Evolutionary conservation across 345 rosid genomes (phyloP), one percentile per base, ranked within the genome.

Genomic region (Linum lewisii): DNA sequence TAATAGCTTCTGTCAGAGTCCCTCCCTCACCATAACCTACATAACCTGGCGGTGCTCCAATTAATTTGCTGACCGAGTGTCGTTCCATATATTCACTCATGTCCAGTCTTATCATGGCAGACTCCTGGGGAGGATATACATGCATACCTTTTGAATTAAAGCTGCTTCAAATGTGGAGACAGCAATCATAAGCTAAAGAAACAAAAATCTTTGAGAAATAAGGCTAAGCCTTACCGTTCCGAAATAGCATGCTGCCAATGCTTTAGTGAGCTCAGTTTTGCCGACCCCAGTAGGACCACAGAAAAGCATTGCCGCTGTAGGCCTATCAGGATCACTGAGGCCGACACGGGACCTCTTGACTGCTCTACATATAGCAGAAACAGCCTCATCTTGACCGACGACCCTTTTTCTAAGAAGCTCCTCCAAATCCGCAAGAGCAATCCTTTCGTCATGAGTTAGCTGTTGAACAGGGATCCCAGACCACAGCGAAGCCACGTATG

Each of bases 31-130:
- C 99, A 69, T 73, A 85, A 47, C 97, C 97, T 55, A 87, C 84
- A 68, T 93, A 93, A 65, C 99, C 99, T 0, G 97, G 97, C 42
- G 99, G 99, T 57, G 97, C 79, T 37, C 99, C 99, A 53, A 93
- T 85, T 72, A 93, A 67, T 74, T 93, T 93, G 78, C 97, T 93
- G 59, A 93, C 95, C 7, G 94, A 81, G 73, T 85, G 95, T 37
- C 97, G 89, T 82, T 93, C 99, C 99, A 93, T 93, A 69, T 85
- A 93, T 74, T 93, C 99, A 60, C 99, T 93, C 99, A 93, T 93
- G 85, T 93, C 99, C 78, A 93, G 66, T 74, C 99, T 82, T 70
- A 93, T 76, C 94, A 93, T 85, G 21, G 97, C 84, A 24, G 82
- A 82, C 72, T 93, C 99, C 99, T 93, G 79, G 45, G 57, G n/a